phyloP scores from a whole-genome alignment of 768 basidiomycete species.

The Podaxis rugospora region DNA sequence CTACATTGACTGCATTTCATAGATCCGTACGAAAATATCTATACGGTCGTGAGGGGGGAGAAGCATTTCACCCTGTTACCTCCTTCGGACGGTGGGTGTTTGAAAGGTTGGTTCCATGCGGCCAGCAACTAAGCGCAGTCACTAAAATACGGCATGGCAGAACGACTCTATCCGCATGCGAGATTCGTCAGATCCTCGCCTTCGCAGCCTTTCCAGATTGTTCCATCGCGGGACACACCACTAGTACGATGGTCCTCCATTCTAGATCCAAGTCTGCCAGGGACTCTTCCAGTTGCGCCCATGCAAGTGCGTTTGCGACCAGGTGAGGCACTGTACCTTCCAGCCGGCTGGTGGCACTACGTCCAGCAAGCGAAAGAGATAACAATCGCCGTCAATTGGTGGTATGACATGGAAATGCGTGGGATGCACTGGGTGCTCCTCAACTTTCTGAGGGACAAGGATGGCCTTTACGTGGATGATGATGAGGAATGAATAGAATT shows the following conservation, averaged over 20 bases:
- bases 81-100: constrained; percentile 83
- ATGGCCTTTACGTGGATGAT: constrained; percentile 26
- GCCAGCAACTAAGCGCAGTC: neutral
- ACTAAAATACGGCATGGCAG: constrained; percentile 26
- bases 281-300: constrained; percentile 48
- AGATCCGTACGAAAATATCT: constrained; percentile 95
- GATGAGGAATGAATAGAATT: constrained; percentile 14
- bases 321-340: constrained; percentile 84
- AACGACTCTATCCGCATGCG: constrained; percentile 63
- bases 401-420: constrained; percentile 79
- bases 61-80: constrained; percentile 87
- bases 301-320: constrained; percentile 59
- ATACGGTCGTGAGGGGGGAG: constrained; percentile 76
- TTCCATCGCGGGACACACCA: constrained; percentile 27
- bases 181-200: constrained; percentile 47
- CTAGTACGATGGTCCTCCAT: constrained; percentile 83
- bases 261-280: constrained; percentile 46
- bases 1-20: neutral
- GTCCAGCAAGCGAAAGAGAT: constrained; percentile 65
- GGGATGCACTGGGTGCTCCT: constrained; percentile 71
- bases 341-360: constrained; percentile 94
- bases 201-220: constrained; percentile 24
- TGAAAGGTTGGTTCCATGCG: constrained; percentile 52
- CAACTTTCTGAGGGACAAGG: constrained; percentile 49
- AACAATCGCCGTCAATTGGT: constrained; percentile 81